These are phyloP conservation scores for Naumovozyma dairenensis DNA, from an alignment of 805 yeast genomes.

Conservation along the genomic window DNA sequence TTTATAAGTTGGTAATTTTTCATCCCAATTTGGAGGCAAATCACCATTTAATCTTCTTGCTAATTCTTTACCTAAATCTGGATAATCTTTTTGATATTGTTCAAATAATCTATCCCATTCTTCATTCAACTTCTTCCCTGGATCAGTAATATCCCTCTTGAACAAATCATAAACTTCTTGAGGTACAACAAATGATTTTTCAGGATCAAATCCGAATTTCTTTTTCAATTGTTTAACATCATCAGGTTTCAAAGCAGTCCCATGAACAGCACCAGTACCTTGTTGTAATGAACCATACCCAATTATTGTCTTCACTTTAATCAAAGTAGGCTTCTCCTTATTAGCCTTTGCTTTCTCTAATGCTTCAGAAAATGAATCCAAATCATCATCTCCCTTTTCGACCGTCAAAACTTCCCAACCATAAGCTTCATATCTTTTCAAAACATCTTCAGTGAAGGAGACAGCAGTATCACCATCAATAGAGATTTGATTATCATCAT, in stretches of 20 bases:
- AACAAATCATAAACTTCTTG: conserved; percentile 71
- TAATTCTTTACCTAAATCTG: conserved; percentile 70
- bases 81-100: conserved; percentile 57
- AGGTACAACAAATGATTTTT: conserved; percentile 67
- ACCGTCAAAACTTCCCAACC: conserved; percentile 87
- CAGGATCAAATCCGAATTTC: conserved; percentile 82
- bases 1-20: conserved; percentile 67
- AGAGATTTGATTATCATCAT: conserved; percentile 95
- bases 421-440: conserved; percentile 75
- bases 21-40: conserved; percentile 77
- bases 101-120: conserved; percentile 65
- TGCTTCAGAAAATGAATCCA: conserved; percentile 60
- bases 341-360: conserved; percentile 72
- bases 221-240: conserved; percentile 81
- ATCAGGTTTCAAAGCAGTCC: conserved; percentile 89
- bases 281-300: conserved; percentile 83
- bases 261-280: conserved; percentile 92
- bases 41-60: conserved; percentile 66
- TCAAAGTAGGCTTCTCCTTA: conserved; percentile 75
- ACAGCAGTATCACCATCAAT: conserved; percentile 87
- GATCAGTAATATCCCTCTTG: conserved; percentile 40
- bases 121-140: conserved; percentile 58
- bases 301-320: conserved; percentile 81
- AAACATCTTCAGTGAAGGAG: conserved; percentile 91
- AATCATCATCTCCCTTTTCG: conserved; percentile 70